Base-by-base conservation (phyloP, 2,329 filamentous ascomycete genomes). In the Immersiporthe knoxdaviesiana region DNA sequence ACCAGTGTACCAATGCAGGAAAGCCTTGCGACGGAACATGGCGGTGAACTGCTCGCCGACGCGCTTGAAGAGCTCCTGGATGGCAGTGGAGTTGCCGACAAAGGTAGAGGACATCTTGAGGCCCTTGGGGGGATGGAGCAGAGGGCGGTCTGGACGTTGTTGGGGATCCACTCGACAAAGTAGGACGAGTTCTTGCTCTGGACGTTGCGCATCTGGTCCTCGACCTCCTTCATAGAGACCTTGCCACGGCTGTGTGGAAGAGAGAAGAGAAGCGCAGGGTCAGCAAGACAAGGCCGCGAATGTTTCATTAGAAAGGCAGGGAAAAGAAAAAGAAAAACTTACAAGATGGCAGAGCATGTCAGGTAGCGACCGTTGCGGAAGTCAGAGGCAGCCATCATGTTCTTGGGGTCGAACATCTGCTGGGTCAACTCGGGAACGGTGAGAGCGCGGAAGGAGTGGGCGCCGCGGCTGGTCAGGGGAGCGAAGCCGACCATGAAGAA, bases 401-500 rank as follows among this genome's bases (percentile, higher is more conserved):
- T 99, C 94, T 98, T 99, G 79, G 96, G 95, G 88, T 99, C 96
- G 88, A 97, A 99, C 94, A 99, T 98, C 85, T 99, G 96, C 88
- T 99, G 96, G 79, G 96, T 98, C 83, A 99, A 90, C 88, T 99
- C 96, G 70, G 96, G 95, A 72, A 99, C 96, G 79, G 91, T 94
- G 83, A 98, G 92, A 75, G 96, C 95, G 81, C 96, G 96, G 95
- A 98, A 99, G 77, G 92, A 93, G 88, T 97, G 84, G 75, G 95
- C 92, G 78, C 85, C 85, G 74, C 84, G 85, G 84, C 93, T 97
- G 82, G 96, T 99, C 79, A 99, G 90, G 81, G 96, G 96, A 84
- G 96, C 95, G 82, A 99, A 99, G 83, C 96, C 96, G 82, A 99
- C 96, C 96, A 99, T 99, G 91, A 99, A 99, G 91, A 99, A 99